Conservation (phyloP, 208 protist species). For the Wallacemonas sp. region DNA sequence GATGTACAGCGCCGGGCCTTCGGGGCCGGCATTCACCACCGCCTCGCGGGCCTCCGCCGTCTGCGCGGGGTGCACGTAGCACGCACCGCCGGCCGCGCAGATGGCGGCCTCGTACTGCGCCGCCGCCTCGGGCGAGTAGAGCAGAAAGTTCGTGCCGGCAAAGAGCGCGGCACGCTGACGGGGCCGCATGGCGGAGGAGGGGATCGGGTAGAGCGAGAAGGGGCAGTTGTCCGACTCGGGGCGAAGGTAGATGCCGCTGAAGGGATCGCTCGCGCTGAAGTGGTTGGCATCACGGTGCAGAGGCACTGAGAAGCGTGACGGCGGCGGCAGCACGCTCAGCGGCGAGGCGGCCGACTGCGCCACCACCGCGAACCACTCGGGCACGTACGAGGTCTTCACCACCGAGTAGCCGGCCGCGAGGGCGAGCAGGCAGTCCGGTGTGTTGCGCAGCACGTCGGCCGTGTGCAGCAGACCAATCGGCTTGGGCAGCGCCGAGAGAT, state of each 20-base stretch:
- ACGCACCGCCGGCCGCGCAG: constrained; percentile 33
- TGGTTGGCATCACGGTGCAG: constrained; percentile 37
- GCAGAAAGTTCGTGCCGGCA: constrained; percentile 42
- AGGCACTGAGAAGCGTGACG: constrained; percentile 59
- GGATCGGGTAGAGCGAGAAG: constrained; percentile 78
- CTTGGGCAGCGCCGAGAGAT: constrained; percentile 28
- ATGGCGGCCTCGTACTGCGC: constrained; percentile 44
- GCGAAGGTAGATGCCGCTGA: constrained; percentile 50
- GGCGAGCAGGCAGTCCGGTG: constrained; percentile 50
- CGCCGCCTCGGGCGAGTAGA: constrained; percentile 48
- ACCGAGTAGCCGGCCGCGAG: constrained; percentile 73
- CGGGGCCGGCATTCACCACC: constrained; percentile 16
- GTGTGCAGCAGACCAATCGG: constrained; percentile 72
- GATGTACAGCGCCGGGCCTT: constrained; percentile 33
- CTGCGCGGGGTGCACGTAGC: constrained; percentile 29
- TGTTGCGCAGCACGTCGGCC: constrained; percentile 58
- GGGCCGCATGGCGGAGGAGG: constrained; percentile 42
- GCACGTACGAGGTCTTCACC: constrained; percentile 69
- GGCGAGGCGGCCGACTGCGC: constrained; percentile 52
- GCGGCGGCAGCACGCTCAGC: constrained; percentile 69
- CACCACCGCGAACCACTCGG: constrained; percentile 79
- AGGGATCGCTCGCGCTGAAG: constrained; percentile 8
- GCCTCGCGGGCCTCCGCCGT: constrained; percentile 30
- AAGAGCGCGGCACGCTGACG: constrained; percentile 56
- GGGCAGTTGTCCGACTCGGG: constrained; percentile 72